Conservation (phyloP, 2,329 filamentous ascomycete genomes). For the Pseudogymnoascus sp. region DNA sequence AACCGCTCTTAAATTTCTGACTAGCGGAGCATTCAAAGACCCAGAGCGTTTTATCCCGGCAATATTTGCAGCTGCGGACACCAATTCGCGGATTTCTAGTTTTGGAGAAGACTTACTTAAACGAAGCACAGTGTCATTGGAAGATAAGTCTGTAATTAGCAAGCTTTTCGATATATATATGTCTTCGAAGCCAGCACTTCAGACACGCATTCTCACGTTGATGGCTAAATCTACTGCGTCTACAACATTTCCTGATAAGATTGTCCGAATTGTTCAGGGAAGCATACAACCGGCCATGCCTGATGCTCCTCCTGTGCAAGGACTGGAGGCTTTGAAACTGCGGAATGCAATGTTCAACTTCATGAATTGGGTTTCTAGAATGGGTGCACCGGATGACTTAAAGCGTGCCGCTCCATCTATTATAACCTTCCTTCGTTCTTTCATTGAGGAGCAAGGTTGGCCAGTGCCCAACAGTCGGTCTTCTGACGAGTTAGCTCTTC, state of each 20-base stretch:
- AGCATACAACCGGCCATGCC: slow-evolving; percentile 45
- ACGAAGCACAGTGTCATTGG: slow-evolving; percentile 65
- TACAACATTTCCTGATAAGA: slow-evolving; percentile 59
- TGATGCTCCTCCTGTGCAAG: slow-evolving; percentile 27
- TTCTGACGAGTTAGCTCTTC: slow-evolving; percentile 56
- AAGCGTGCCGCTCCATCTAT: slow-evolving; percentile 59
- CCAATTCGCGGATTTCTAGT: slow-evolving; percentile 73
- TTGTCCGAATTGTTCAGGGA: slow-evolving; percentile 62
- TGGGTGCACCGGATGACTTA: slow-evolving; percentile 56
- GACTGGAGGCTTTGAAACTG: slow-evolving; percentile 64
- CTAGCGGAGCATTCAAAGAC: slow-evolving; percentile 79
- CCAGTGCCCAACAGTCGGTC: slow-evolving; percentile 55
- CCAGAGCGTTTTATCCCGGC: slow-evolving; percentile 76
- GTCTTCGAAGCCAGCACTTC: slow-evolving; percentile 62
- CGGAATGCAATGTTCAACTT: slow-evolving; percentile 78
- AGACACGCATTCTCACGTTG: slow-evolving; percentile 67
- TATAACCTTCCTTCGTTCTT: slow-evolving; percentile 61
- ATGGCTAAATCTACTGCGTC: slow-evolving; percentile 70
- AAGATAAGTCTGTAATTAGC: slow-evolving; percentile 56
- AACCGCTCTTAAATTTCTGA: slow-evolving; percentile 62
- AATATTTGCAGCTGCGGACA: slow-evolving; percentile 73
- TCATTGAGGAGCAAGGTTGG: slow-evolving; percentile 78
- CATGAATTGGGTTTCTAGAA: slow-evolving; percentile 76
- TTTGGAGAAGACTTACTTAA: slow-evolving; percentile 87
- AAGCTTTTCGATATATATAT: slow-evolving; percentile 68